These are phyloP conservation scores for Fonsecaea pedrosoi DNA, from an alignment of 2,329 filamentous ascomycete genomes.

Conservation along the genomic window DNA sequence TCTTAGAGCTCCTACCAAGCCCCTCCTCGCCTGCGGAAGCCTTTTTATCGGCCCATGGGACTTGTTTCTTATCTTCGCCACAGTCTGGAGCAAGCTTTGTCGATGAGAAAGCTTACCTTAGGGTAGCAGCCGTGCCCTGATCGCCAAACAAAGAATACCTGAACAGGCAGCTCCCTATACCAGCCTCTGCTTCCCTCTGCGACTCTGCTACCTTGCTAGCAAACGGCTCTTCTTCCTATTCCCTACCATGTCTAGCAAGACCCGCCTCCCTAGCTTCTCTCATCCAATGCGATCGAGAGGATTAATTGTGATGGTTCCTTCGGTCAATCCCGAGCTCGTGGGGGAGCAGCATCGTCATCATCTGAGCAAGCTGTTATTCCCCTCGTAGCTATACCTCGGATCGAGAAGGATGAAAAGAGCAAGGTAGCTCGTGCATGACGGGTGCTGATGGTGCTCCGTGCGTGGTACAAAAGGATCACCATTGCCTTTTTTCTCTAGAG, in stretches of 20 bases:
- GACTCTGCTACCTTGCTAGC: neutral
- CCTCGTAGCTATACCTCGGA: constrained; percentile 7
- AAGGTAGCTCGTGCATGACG: constrained; percentile 5
- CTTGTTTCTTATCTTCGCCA: constrained; percentile 21
- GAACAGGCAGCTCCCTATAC: constrained; percentile 25
- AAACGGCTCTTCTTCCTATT: neutral
- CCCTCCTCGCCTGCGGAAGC: neutral
- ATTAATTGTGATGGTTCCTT: constrained; percentile 1
- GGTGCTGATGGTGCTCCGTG: neutral
- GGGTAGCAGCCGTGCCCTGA: neutral
- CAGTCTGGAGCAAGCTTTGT: constrained; percentile 9
- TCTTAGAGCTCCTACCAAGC: neutral
- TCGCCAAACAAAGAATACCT: neutral
- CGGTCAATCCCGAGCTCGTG: constrained; percentile 16
- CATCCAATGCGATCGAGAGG: constrained; percentile 6
- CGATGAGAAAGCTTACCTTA: neutral
- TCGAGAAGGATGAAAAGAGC: neutral
- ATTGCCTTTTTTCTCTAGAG: neutral
- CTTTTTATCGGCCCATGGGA: neutral
- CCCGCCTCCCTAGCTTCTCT: neutral
- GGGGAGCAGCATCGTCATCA: constrained; percentile 17
- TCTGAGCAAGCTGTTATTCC: constrained; percentile 6
- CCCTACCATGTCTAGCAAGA: neutral
- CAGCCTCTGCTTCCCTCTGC: neutral
- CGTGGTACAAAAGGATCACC: neutral